phyloP scores from a whole-genome alignment of 2,329 filamentous ascomycete species.

The Botrytis paeoniae region DNA sequence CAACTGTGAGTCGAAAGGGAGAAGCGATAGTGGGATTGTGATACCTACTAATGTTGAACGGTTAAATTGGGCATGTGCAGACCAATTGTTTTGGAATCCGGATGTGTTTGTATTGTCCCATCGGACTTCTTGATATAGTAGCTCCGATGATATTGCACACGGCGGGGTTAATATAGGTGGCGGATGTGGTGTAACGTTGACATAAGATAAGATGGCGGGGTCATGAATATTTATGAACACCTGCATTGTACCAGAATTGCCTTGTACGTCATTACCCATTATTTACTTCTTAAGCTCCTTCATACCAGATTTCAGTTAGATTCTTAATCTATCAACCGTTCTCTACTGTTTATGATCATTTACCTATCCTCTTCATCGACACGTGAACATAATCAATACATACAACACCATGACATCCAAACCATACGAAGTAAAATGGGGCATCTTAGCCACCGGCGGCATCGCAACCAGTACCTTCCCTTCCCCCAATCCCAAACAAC shows the following conservation, averaged over 20 bases:
- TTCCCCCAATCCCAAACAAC: not conserved
- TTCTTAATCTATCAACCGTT: not conserved
- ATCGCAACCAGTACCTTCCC: conserved; percentile 37
- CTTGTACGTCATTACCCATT: conserved; percentile 2
- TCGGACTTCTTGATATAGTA: not conserved
- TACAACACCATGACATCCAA: conserved; percentile 29
- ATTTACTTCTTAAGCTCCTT: not conserved
- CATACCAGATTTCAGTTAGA: not conserved
- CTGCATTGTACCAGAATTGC: not conserved
- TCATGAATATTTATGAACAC: not conserved
- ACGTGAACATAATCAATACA: not conserved
- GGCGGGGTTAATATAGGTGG: not conserved
- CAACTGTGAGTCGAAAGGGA: not conserved
- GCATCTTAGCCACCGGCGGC: conserved; percentile 40
- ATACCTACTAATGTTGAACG: not conserved
- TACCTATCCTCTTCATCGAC: not conserved
- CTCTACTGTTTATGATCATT: not conserved
- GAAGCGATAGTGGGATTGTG: not conserved
- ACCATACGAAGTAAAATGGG: conserved; percentile 37
- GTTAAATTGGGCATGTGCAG: not conserved
- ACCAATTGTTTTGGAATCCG: not conserved
- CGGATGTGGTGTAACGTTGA: not conserved
- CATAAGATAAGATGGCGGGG: conserved; percentile 5
- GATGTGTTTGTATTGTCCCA: not conserved
- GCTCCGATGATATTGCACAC: not conserved